Conservation (phyloP, 1,139 yeast species). For the Candida glucosophila region DNA sequence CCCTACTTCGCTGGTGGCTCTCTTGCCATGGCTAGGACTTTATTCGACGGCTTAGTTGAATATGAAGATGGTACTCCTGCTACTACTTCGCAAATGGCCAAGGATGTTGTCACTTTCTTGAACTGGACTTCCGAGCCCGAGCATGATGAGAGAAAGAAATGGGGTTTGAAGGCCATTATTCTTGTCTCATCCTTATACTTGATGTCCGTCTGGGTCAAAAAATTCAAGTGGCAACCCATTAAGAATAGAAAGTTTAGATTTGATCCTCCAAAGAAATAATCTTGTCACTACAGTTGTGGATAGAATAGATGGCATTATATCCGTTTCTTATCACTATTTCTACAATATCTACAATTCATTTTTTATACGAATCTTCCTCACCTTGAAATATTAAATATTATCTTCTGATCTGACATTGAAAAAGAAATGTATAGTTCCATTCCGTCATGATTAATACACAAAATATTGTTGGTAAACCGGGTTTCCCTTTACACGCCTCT, state of each 20-base stretch:
- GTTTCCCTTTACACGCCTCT: no score
- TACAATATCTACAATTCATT: conserved; percentile 1
- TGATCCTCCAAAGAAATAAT: conserved; percentile 69
- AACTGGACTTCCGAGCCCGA: conserved; percentile 99
- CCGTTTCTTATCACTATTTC: no score
- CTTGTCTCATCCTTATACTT: conserved; percentile 74
- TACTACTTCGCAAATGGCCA: conserved; percentile 98
- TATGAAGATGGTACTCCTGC: conserved; percentile 99
- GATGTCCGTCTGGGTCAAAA: conserved; percentile 86
- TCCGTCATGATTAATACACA: no score
- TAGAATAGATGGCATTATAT: no score
- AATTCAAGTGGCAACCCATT: conserved; percentile 95
- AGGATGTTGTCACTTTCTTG: conserved; percentile 91
- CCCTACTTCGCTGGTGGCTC: conserved; percentile 99
- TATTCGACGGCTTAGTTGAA: conserved; percentile 95
- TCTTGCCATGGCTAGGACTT: conserved; percentile 97
- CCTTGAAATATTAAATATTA: no score
- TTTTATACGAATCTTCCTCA: no score
- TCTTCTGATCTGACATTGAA: no score
- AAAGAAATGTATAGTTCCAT: no score
- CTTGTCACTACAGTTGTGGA: no score
- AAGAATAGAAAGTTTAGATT: conserved; percentile 92
- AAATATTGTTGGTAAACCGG: no score
- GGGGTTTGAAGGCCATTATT: conserved; percentile 89
- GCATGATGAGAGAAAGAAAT: conserved; percentile 95